Conservation (phyloP, 2,329 filamentous ascomycete species). For the Aureobasidium sp. region DNA sequence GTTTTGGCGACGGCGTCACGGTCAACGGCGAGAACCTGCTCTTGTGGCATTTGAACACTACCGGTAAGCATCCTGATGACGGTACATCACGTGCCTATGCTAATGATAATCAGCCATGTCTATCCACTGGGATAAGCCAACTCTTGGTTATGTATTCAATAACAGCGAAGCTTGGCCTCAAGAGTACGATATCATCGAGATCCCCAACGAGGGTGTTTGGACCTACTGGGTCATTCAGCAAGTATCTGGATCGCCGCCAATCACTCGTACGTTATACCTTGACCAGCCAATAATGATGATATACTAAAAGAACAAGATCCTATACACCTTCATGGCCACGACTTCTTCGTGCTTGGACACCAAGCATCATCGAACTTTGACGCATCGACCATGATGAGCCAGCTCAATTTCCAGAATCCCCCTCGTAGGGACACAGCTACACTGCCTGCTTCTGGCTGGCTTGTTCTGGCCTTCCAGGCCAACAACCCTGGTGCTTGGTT, state of each 20-base stretch:
- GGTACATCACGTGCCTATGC: not conserved
- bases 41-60: constrained; percentile 31
- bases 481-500: constrained; percentile 49
- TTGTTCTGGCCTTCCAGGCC: constrained; percentile 44
- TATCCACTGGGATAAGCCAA: constrained; percentile 39
- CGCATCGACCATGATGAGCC: constrained; percentile 23
- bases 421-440: constrained; percentile 44
- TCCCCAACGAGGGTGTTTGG: constrained; percentile 35
- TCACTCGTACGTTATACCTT: not conserved
- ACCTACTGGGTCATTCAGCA: constrained; percentile 45
- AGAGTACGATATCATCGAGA: constrained; percentile 36
- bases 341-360: constrained; percentile 30
- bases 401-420: constrained; percentile 37
- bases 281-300: rapidly evolving
- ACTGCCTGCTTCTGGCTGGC: constrained; percentile 39
- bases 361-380: constrained; percentile 25
- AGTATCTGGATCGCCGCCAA: constrained; percentile 16
- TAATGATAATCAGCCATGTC: constrained; percentile 29
- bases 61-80: constrained; percentile 11
- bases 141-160: constrained; percentile 37
- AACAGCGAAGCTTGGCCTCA: constrained; percentile 35
- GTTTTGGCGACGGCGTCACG: constrained; percentile 22
- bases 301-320: constrained; percentile 11
- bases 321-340: constrained; percentile 30
- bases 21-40: constrained; percentile 34